Evolutionary conservation across 768 basidiomycete species (phyloP).

Genomic region (Baorangia bicolor): DNA sequence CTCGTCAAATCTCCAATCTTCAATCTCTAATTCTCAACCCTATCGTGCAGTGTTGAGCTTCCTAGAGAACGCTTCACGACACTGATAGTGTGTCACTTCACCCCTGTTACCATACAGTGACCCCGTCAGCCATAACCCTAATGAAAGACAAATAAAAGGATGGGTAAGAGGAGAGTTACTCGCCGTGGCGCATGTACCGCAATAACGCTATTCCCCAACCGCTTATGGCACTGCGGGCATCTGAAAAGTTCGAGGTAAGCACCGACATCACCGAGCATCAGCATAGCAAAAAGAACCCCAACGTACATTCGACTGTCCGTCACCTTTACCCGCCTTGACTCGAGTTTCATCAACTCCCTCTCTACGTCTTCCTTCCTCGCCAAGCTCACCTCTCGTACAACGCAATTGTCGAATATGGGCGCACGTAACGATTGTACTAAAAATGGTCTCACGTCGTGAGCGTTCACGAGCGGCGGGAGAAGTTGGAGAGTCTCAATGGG

Average conservation of each 20-base stretch:
- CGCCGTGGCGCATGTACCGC: conserved; percentile 89
- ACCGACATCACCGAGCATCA: not conserved
- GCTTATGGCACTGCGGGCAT: conserved; percentile 95
- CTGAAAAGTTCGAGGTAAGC: conserved; percentile 38
- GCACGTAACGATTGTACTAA: conserved; percentile 66
- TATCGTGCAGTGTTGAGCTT: conserved; percentile 44
- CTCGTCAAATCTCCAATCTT: not conserved
- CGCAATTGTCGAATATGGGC: conserved; percentile 65
- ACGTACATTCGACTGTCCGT: conserved; percentile 91
- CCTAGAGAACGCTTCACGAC: conserved; percentile 78
- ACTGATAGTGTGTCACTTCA: conserved; percentile 96
- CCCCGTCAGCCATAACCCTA: not conserved
- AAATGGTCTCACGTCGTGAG: conserved; percentile 77
- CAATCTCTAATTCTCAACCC: conserved; percentile 3
- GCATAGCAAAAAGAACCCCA: not conserved
- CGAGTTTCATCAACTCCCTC: conserved; percentile 67
- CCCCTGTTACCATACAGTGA: conserved; percentile 63
- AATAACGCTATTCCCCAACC: conserved; percentile 89
- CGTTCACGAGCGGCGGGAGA: conserved; percentile 86
- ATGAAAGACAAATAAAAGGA: not conserved
- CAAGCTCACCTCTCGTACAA: conserved; percentile 68
- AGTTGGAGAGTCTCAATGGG: conserved; percentile 79
- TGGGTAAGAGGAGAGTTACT: conserved; percentile 20
- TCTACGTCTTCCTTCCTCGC: conserved; percentile 79
- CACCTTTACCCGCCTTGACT: conserved; percentile 82